Base-by-base conservation (phyloP, 2,329 filamentous ascomycete genomes). In the Alternaria conjuncta region DNA sequence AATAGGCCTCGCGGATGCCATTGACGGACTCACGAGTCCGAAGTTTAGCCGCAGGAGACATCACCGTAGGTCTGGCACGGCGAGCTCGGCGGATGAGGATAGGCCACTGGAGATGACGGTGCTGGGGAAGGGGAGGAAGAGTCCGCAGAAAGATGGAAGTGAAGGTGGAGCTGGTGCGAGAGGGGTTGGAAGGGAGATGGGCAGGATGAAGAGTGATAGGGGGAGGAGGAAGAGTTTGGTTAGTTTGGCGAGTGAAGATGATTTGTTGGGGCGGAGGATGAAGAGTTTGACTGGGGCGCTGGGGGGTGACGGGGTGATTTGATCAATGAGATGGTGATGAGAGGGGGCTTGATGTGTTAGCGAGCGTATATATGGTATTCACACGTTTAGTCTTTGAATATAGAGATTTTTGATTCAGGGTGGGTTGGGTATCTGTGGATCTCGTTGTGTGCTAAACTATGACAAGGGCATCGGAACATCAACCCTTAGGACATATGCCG, bases 1-100 rank as follows among this genome's bases (percentile, higher is more conserved):
- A 79, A 84, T 32, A 94, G 95, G 95, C 90, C 97, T 75, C 83
- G 91, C 61, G 86, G 94, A 58, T 84, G 94, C 10, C 91, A 97
- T 84, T n/a, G 83, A 84, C 36, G 87, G 70, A 13, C 77, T 75
- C 63, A 80, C 84, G 76, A 69, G 5, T 72, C 76, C 68, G 4
- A 80, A 78, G 25, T 21, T n/a, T 4, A 77, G 43, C 25, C 70
- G 71, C 78, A 45, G 13, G 6, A 43, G 63, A 53, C 83, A 86
- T 68, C 85, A 88, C 71, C 80, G 82, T 56, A 80, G 84, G 8
- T 74, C 73, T 9, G 79, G 82, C 61, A 86, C 82, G 0, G 91
- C 88, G 79, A 60, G 56, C 18, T 92, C 84, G 13, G 92, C 89
- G 0, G 93, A 96, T 32, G 94, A 97, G 67, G 94, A 96, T 56